A percentile compares a stretch with the other conserved stretches of the same genome.
These are phyloP conservation scores for Cyclotella baltica DNA, from an alignment of 108 stramenopile species.

Conservation along the genomic window DNA sequence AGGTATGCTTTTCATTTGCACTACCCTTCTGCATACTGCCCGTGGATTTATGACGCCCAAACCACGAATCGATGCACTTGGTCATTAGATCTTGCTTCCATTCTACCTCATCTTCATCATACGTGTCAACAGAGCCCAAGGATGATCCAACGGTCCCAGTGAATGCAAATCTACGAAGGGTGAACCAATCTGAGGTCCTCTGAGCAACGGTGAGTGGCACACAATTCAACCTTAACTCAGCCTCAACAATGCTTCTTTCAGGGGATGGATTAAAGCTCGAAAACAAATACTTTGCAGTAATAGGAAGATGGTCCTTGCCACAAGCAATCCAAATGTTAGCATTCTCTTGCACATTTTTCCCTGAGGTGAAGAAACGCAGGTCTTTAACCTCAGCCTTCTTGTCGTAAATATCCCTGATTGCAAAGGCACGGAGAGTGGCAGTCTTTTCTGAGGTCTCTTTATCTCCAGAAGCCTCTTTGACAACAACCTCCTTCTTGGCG, in stretches of 20 bases:
- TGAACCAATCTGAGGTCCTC: conserved; percentile 13
- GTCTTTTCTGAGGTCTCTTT: too few species aligned
- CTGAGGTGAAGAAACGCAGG: conserved; percentile 2
- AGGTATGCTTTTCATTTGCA: too few species aligned
- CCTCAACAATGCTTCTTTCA: neutral
- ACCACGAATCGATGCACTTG: neutral
- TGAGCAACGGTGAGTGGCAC: too few species aligned
- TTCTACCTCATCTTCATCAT: neutral
- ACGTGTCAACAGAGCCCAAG: neutral
- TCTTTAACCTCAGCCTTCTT: conserved; percentile 11
- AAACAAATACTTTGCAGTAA: neutral
- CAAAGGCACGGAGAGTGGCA: conserved; percentile 1
- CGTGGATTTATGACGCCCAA: too few species aligned
- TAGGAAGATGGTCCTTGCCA: neutral
- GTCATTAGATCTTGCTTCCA: neutral
- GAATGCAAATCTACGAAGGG: neutral
- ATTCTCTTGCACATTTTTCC: neutral
- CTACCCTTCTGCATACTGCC: too few species aligned
- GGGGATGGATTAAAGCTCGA: neutral
- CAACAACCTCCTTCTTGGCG: neutral
- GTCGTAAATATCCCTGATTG: neutral
- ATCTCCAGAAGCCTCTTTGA: neutral
- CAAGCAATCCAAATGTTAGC: neutral
- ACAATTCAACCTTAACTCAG: neutral
- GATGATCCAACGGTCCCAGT: too few species aligned